Evolutionary conservation across 2,329 filamentous ascomycete species (phyloP), one percentile per base, ranked within the genome.

Genomic region (Colletotrichum kahawae): DNA sequence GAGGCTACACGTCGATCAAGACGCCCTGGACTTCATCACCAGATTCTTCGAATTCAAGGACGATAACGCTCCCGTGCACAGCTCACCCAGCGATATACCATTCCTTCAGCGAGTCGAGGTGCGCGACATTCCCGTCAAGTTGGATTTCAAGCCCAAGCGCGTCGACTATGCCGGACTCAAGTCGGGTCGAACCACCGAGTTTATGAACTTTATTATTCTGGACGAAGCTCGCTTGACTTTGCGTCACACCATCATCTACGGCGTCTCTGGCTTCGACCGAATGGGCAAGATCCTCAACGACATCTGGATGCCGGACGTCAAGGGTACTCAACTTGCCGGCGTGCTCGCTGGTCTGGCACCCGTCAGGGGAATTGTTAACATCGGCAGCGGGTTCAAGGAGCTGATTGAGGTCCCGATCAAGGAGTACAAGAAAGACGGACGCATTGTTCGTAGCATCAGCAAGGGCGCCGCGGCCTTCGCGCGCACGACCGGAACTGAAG

Each of bases 41-140:
- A 92, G 97, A 3, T 99, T 99, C 87, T 99, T 99, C 80, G 96
- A 98, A 80, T 99, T 99, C 88, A 97, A 98, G 81, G 95, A 98
- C 79, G 94, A 96, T 54, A 86, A 86, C 2, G 85, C 86, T 10
- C 87, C 90, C 0, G 85, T 87, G 6, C 88, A 92, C 34, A 85
- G 87, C 4, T 90, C 92, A 1, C 89, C 92, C 3, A 92, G 92
- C 60, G 95, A 97, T 70, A 86, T 93, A 8, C 95, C 95, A 0
- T 99, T 98, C 83, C 88, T 99, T 2, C 96, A 98, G 82, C 91
- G 97, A 68, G 93, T 95, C 2, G 97, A 98, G 84, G 90, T 99
- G 62, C 94, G 95, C 77, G 92, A 94, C 5, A 91, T 99, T 29
- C 93, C 93, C 3, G 90, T 99, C 71, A 95, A 94, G 80, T 91